Percentiles rank a stretch among this genome's conserved stretches.
These are phyloP conservation scores for Hyaloscypha bicolor DNA, from an alignment of 495 filamentous ascomycete species.

Conservation along the genomic window DNA sequence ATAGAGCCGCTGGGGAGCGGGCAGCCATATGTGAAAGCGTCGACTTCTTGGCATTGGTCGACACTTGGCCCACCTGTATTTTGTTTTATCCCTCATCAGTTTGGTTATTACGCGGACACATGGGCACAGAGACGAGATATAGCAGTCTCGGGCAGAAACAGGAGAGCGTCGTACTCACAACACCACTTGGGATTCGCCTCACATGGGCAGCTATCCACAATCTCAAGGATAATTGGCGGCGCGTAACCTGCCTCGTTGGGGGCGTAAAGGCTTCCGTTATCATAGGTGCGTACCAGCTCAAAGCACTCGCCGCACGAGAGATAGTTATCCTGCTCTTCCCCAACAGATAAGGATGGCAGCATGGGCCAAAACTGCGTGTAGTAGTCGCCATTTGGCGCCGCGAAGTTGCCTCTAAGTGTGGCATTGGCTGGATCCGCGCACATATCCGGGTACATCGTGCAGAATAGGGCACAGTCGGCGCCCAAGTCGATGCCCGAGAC, in stretches of 20 bases:
- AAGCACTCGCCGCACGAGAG: background rate
- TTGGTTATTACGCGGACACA: background rate
- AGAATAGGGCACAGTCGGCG: background rate
- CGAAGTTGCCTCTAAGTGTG: background rate
- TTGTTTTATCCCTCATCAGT: background rate
- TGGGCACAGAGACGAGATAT: background rate
- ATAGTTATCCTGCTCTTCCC: background rate
- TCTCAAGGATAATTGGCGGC: background rate
- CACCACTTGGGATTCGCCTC: slow-evolving; percentile 1
- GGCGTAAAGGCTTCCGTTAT: background rate
- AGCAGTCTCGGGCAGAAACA: background rate
- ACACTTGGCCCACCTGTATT: background rate
- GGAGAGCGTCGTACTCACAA: background rate
- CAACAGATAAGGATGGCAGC: background rate
- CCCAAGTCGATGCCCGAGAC: background rate
- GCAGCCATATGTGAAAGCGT: background rate
- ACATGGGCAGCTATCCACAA: background rate
- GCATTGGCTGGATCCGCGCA: background rate
- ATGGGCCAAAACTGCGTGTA: slow-evolving; percentile 1
- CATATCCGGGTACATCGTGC: background rate
- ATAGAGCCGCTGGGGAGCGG: slow-evolving; percentile 1
- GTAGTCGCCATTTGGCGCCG: slow-evolving; percentile 1
- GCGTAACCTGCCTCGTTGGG: background rate
- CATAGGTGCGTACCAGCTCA: slow-evolving; percentile 2
- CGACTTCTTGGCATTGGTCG: slow-evolving; percentile 1